These are phyloP conservation scores for Cinchona pubescens DNA, from an alignment of 257 asterid genomes.

Conservation along the genomic window DNA sequence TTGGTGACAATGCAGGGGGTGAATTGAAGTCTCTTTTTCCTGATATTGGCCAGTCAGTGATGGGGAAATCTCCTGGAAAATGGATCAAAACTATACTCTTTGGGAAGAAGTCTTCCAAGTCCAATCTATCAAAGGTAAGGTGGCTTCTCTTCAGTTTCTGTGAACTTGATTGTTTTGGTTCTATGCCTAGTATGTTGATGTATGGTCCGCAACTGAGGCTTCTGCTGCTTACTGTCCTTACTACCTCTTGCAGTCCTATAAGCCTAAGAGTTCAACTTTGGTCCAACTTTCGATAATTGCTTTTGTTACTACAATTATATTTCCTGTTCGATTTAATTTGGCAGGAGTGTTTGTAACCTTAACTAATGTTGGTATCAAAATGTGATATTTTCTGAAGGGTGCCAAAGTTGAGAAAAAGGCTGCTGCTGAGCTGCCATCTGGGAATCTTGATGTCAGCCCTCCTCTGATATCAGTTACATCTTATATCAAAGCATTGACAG, in stretches of 20 bases:
- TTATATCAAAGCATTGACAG: conserved; percentile 36
- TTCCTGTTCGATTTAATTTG: neutral
- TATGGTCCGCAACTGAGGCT: neutral
- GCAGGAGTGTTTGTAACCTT: neutral
- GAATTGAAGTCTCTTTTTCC: conserved; percentile 28
- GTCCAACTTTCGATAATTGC: neutral
- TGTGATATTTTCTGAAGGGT: conserved; percentile 41
- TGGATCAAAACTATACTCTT: conserved; percentile 94
- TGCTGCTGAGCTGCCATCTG: conserved; percentile 30
- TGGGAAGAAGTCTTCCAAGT: conserved; percentile 81
- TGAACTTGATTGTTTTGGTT: neutral
- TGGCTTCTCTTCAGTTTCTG: neutral
- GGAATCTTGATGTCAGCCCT: conserved; percentile 40
- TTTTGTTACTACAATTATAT: neutral
- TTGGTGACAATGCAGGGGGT: conserved; percentile 41
- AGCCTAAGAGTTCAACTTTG: neutral
- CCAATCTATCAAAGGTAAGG: conserved; percentile 71
- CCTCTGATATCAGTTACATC: conserved; percentile 42
- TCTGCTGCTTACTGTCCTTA: neutral
- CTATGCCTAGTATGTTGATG: neutral
- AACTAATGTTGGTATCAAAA: conserved; percentile 12
- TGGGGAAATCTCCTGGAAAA: conserved; percentile 96
- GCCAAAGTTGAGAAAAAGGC: conserved; percentile 40
- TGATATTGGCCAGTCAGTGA: conserved; percentile 30
- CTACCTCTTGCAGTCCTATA: neutral